Evolutionary conservation across 495 filamentous ascomycete species (phyloP).

Genomic region (Paragyromitra xinjiangensis): DNA sequence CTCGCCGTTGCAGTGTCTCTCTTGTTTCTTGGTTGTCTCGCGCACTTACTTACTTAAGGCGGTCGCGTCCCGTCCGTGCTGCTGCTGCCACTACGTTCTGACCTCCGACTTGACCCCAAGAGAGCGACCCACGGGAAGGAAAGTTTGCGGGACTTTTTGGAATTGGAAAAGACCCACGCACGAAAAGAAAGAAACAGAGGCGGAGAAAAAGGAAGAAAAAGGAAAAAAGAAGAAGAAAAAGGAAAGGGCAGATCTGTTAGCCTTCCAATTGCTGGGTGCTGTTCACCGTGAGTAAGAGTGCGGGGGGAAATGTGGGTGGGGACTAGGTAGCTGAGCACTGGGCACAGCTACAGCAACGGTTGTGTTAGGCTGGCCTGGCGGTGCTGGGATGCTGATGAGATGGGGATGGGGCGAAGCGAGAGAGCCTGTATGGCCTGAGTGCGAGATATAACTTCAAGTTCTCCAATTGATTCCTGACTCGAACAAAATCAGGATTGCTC

Average conservation of each 20-base stretch:
- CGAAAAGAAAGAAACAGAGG: conserved; percentile 40
- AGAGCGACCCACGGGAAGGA: conserved; percentile 55
- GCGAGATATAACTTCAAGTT: conserved; percentile 39
- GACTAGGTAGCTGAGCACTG: conserved; percentile 49
- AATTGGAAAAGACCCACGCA: conserved; percentile 39
- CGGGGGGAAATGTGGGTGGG: conserved; percentile 49
- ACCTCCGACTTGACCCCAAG: conserved; percentile 54
- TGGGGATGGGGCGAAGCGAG: conserved; percentile 55
- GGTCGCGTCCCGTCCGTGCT: conserved; percentile 54
- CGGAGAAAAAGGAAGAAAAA: conserved; percentile 47
- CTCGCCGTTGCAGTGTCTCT: conserved; percentile 47
- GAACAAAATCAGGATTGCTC: conserved; percentile 20
- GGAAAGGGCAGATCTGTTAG: conserved; percentile 53
- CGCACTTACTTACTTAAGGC: conserved; percentile 53
- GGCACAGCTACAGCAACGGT: conserved; percentile 47
- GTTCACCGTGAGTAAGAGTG: conserved; percentile 52
- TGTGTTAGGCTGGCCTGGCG: conserved; percentile 40
- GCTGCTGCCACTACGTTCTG: conserved; percentile 51
- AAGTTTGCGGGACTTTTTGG: conserved; percentile 56
- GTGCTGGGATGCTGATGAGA: conserved; percentile 55
- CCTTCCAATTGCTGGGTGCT: conserved; percentile 51
- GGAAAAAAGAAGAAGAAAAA: conserved; percentile 48
- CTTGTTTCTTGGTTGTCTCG: conserved; percentile 53
- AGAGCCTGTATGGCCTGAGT: conserved; percentile 40
- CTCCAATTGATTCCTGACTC: conserved; percentile 39